Evolutionary conservation across 1,284 basidiomycete species (phyloP).

Genomic region (Sparassis latifolia): DNA sequence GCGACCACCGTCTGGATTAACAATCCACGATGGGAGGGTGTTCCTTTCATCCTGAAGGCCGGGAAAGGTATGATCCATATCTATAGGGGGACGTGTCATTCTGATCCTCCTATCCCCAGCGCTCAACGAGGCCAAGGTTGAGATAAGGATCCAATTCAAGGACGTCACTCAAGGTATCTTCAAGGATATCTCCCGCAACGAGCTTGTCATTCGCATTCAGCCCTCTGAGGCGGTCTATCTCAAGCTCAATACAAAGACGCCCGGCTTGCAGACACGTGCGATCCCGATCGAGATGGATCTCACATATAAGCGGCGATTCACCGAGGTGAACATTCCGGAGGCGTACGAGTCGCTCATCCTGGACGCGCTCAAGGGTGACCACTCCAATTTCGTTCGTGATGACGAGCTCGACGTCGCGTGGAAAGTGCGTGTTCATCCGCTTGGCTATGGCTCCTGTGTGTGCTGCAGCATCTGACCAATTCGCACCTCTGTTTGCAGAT

Average conservation of each 20-base stretch:
- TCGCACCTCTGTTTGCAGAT: slow-evolving; percentile 44
- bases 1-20: slow-evolving; percentile 85
- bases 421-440: slow-evolving; percentile 58
- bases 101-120: slow-evolving; percentile 40
- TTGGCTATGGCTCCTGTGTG: background rate
- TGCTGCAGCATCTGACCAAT: background rate
- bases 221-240: slow-evolving; percentile 93
- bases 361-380: slow-evolving; percentile 84
- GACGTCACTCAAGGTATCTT: slow-evolving; percentile 95
- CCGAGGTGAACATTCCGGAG: slow-evolving; percentile 85
- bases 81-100: background rate
- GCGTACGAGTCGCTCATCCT: slow-evolving; percentile 91
- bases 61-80: slow-evolving; percentile 70
- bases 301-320: slow-evolving; percentile 92
- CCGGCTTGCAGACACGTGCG: slow-evolving; percentile 83
- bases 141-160: slow-evolving; percentile 94
- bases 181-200: slow-evolving; percentile 90
- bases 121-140: slow-evolving; percentile 94
- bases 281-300: slow-evolving; percentile 95
- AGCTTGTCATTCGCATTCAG: slow-evolving; percentile 93
- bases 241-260: slow-evolving; percentile 91
- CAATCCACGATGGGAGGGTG: slow-evolving; percentile 95
- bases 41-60: slow-evolving; percentile 94
- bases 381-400: slow-evolving; percentile 91
- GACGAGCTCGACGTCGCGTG: slow-evolving; percentile 94